Conservation (phyloP, 768 basidiomycete species). For the Trametopsis cervina region DNA sequence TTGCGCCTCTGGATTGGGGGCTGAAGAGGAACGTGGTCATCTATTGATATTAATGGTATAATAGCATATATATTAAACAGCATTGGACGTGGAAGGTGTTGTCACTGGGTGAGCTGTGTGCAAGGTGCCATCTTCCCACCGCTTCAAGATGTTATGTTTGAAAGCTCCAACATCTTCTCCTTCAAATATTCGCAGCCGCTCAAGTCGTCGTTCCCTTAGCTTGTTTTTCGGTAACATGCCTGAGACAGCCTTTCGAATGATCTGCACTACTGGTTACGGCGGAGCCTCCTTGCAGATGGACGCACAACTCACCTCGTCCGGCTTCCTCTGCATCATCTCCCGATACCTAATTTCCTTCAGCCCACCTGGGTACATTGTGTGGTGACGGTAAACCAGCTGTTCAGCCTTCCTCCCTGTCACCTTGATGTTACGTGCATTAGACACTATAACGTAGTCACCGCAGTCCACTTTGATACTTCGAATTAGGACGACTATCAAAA, state of each 20-base stretch:
- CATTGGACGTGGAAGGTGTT: neutral
- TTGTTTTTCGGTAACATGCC: conserved; percentile 99
- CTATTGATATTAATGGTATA: neutral
- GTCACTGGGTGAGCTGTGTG: conserved; percentile 6
- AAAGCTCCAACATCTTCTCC: conserved; percentile 72
- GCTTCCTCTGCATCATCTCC: conserved; percentile 76
- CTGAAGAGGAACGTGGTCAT: neutral
- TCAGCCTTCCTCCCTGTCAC: conserved; percentile 88
- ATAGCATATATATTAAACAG: neutral
- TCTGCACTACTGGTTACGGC: conserved; percentile 40
- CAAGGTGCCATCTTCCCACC: conserved; percentile 79
- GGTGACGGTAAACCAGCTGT: conserved; percentile 82
- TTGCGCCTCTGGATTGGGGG: neutral
- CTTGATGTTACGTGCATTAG: conserved; percentile 75
- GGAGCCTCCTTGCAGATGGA: neutral
- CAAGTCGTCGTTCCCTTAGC: conserved; percentile 81
- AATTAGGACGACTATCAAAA: neutral
- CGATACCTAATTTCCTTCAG: conserved; percentile 86
- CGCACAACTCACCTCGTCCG: conserved; percentile 71
- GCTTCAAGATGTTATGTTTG: conserved; percentile 68
- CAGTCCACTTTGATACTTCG: conserved; percentile 68
- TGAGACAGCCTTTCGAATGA: conserved; percentile 91
- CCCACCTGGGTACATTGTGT: conserved; percentile 90
- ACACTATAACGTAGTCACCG: conserved; percentile 96
- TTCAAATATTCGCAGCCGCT: conserved; percentile 84